Conservation (phyloP, 345 rosid species). For the Ceriops zippeliana region DNA sequence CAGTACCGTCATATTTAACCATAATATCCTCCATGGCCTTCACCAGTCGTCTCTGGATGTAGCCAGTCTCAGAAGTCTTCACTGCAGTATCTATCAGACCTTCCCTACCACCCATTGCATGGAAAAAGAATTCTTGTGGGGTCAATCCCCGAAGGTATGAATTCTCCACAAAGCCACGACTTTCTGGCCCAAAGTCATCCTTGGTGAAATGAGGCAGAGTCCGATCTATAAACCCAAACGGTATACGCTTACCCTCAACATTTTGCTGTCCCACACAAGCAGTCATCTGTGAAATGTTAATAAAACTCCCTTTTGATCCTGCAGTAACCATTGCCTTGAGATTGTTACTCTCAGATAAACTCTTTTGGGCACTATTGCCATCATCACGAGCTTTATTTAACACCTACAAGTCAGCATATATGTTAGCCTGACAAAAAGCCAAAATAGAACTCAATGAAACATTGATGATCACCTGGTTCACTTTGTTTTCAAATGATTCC, state of each 20-base stretch:
- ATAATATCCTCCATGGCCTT: slow-evolving; percentile 99
- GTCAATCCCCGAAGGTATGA: slow-evolving; percentile 96
- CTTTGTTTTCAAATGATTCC: slow-evolving; percentile 96
- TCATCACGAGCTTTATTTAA: slow-evolving; percentile 98
- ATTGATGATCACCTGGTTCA: slow-evolving; percentile 60
- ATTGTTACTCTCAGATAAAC: slow-evolving; percentile 96
- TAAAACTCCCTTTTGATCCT: slow-evolving; percentile 98
- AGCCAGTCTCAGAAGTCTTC: slow-evolving; percentile 98
- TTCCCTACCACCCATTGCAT: slow-evolving; percentile 99
- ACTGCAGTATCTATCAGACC: slow-evolving; percentile 99
- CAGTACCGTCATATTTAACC: slow-evolving; percentile 99
- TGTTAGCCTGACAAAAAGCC: slow-evolving; percentile 6
- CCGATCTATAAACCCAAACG: slow-evolving; percentile 82
- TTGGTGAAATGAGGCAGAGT: slow-evolving; percentile 96
- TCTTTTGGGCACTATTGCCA: slow-evolving; percentile 92
- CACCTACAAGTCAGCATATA: slow-evolving; percentile 40
- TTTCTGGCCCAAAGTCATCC: slow-evolving; percentile 95
- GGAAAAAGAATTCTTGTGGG: slow-evolving; percentile 98
- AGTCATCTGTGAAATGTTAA: slow-evolving; percentile 97
- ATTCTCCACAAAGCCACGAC: slow-evolving; percentile 99
- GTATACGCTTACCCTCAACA: slow-evolving; percentile 98
- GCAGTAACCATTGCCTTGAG: slow-evolving; percentile 99
- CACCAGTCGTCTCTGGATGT: slow-evolving; percentile 95
- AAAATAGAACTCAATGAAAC: background rate
- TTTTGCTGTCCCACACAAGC: slow-evolving; percentile 99